A percentile compares a stretch with the other conserved stretches of the same genome.
Evolutionary conservation across 2,329 filamentous ascomycete species (phyloP).

Genomic region (Nannizzia gypsea): DNA sequence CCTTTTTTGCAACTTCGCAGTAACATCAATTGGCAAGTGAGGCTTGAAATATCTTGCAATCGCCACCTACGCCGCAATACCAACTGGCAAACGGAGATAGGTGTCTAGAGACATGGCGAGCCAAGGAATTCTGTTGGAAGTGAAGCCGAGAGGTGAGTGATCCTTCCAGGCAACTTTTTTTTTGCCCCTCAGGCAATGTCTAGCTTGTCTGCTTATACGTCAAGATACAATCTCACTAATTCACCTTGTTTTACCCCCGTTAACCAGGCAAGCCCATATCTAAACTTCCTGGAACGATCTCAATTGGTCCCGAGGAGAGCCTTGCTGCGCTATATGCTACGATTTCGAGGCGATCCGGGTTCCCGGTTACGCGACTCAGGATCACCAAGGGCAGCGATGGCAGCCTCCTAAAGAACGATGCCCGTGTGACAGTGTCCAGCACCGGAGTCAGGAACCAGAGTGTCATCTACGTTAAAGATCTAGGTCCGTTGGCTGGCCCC

Average conservation of each 20-base stretch:
- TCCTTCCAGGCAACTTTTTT: not conserved
- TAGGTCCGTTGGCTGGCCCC: conserved; percentile 48
- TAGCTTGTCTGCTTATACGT: not conserved
- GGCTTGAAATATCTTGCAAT: not conserved
- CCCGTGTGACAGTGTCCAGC: conserved; percentile 41
- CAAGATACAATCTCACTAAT: not conserved
- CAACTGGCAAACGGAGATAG: not conserved
- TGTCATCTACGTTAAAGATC: conserved; percentile 75
- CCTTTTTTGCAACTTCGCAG: not conserved
- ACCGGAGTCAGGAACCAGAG: conserved; percentile 49
- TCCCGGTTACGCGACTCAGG: conserved; percentile 48
- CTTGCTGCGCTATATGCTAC: conserved; percentile 46
- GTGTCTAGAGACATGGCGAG: not conserved
- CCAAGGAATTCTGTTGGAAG: conserved; percentile 5
- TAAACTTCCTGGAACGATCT: conserved; percentile 46
- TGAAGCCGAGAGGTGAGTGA: conserved; percentile 14
- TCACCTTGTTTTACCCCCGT: not conserved
- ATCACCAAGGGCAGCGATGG: conserved; percentile 55
- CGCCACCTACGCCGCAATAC: not conserved
- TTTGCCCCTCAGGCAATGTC: not conserved
- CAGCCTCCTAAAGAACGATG: conserved; percentile 44
- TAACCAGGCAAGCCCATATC: conserved; percentile 50
- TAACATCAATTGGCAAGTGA: not conserved
- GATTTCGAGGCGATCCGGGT: conserved; percentile 43
- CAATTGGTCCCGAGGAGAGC: conserved; percentile 40